Evolutionary conservation across 139 green algal species (phyloP).

Genomic region (Tetraselmis chui): DNA sequence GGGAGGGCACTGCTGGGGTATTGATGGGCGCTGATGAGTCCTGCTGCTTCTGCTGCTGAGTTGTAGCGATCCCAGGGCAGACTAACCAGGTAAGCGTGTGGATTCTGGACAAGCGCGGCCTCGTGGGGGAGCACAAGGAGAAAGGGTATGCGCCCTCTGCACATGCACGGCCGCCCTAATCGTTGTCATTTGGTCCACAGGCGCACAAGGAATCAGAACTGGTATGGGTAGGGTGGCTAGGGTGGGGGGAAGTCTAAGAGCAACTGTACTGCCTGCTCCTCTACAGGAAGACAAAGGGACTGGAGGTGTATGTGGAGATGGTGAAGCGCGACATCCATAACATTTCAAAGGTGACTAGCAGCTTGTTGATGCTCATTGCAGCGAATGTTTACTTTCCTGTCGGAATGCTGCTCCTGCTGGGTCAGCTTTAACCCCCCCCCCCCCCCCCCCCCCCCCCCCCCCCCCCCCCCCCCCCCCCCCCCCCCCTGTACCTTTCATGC

Average conservation of each 20-base stretch:
- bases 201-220: no score
- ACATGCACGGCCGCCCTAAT: not conserved
- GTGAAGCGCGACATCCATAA: not conserved
- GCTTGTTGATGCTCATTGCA: no score
- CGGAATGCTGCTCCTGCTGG: conserved; percentile 48
- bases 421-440: conserved; percentile 24
- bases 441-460: no score
- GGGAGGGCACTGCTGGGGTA: not conserved
- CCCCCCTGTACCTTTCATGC: not conserved
- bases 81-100: conserved; percentile 47
- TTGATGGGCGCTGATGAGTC: no score
- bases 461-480: not conserved
- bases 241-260: no score
- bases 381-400: no score
- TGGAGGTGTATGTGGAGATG: not conserved
- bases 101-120: conserved; percentile 63
- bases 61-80: conserved; percentile 20
- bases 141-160: not conserved
- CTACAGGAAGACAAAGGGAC: not conserved
- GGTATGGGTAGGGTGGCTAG: no score
- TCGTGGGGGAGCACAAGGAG: conserved; percentile 31
- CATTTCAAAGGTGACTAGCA: not conserved
- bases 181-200: conserved; percentile 20
- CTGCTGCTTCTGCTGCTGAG: conserved; percentile 11
- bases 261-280: not conserved